A percentile compares a stretch with the other conserved stretches of the same genome.
phyloP scores from a whole-genome alignment of 768 basidiomycete genomes.

The Ephemerocybe angulata region DNA sequence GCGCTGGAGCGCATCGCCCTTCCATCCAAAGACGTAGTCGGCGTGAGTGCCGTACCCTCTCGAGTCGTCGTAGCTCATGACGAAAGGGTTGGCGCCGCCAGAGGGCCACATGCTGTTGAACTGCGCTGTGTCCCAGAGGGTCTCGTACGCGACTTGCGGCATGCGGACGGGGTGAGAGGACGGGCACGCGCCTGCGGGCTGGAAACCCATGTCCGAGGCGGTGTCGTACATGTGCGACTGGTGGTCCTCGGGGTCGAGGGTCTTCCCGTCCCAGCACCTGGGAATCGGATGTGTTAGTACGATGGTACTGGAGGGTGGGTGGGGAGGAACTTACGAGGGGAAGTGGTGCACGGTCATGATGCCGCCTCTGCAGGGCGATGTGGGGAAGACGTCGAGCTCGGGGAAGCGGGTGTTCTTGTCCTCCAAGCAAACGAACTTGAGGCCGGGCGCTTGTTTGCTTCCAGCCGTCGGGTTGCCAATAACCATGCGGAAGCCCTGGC shows the following conservation, averaged over 20 bases:
- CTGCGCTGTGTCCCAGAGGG: conserved; percentile 10
- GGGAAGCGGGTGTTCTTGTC: conserved; percentile 7
- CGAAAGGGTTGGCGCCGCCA: background rate
- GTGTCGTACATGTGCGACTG: conserved; percentile 11
- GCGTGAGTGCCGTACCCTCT: conserved; percentile 4
- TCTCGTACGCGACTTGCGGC: conserved; percentile 9
- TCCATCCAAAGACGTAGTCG: conserved; percentile 3
- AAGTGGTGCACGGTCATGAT: conserved; percentile 11
- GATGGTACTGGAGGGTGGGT: background rate
- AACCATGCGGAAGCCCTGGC: conserved; percentile 7
- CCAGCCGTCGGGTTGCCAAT: conserved; percentile 9
- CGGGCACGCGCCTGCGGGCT: conserved; percentile 6
- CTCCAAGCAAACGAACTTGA: conserved; percentile 6
- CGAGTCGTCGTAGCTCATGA: conserved; percentile 5
- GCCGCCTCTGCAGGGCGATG: background rate
- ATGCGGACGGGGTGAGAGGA: conserved; percentile 8
- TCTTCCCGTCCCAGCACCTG: conserved; percentile 9
- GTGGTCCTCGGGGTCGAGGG: conserved; percentile 9
- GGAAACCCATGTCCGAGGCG: conserved; percentile 4
- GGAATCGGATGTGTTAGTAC: background rate
- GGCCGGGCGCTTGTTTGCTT: background rate
- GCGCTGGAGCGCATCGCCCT: conserved; percentile 4
- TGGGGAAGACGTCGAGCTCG: conserved; percentile 8
- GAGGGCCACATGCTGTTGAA: conserved; percentile 10
- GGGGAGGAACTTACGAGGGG: conserved; percentile 1